phyloP scores from a whole-genome alignment of 2,329 filamentous ascomycete genomes.

The Colletotrichum sidae region DNA sequence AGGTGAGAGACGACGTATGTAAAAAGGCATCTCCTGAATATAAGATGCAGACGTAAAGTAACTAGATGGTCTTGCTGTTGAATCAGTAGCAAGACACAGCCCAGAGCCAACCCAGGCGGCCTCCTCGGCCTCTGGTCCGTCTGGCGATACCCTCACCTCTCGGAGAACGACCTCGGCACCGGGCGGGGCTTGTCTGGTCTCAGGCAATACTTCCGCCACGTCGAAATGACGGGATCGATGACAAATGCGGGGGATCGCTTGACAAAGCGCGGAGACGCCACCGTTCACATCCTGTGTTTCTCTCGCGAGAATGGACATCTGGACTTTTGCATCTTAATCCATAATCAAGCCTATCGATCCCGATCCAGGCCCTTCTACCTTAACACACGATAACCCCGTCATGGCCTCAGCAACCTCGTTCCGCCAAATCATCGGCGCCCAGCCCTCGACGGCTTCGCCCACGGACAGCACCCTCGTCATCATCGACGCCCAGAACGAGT shows the following conservation, averaged over 20 bases:
- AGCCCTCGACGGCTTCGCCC: constrained; percentile 66
- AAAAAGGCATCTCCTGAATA: no score
- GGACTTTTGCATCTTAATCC: neutral
- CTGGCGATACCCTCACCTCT: neutral
- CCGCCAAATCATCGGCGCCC: constrained; percentile 65
- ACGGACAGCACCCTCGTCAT: constrained; percentile 72
- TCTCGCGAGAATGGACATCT: neutral
- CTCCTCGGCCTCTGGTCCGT: neutral
- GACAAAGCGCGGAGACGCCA: constrained; percentile 21
- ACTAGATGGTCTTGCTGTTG: neutral
- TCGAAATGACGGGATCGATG: constrained; percentile 23
- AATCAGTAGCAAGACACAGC: neutral
- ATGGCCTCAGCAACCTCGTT: constrained; percentile 43
- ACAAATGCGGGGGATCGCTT: constrained; percentile 33
- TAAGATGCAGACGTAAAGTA: no score
- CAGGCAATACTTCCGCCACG: neutral
- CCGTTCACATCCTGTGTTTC: neutral
- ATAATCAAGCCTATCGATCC: constrained; percentile 1
- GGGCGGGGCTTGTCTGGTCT: constrained; percentile 9
- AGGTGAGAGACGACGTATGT: neutral
- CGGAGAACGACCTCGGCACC: constrained; percentile 12
- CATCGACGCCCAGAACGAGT: constrained; percentile 79
- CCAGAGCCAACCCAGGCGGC: neutral
- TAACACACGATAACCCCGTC: constrained; percentile 20
- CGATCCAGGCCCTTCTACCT: no score